phyloP scores from a whole-genome alignment of 2,329 filamentous ascomycete species.

The Colletotrichum euphorbiae region DNA sequence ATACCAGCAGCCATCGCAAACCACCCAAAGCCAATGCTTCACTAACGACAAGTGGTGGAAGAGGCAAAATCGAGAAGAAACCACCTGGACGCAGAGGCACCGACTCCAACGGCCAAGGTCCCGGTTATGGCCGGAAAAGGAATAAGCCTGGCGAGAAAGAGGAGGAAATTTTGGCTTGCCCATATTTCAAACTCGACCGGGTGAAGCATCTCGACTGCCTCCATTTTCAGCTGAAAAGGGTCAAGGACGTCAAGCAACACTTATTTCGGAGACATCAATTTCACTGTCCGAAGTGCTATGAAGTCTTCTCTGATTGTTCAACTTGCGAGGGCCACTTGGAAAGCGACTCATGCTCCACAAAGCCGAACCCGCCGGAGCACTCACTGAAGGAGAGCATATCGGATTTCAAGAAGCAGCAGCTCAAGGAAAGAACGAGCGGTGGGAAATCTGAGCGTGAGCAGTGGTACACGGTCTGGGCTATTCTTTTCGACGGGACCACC shows the following conservation, averaged over 20 bases:
- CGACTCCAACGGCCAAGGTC: not conserved
- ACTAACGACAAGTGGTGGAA: not conserved
- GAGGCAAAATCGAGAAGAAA: not conserved
- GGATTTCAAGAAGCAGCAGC: not conserved
- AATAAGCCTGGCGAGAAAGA: not conserved
- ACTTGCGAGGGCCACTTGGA: not conserved
- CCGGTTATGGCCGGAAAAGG: not conserved
- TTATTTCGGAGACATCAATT: constrained; percentile 1
- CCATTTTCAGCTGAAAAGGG: not conserved
- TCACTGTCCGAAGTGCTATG: not conserved
- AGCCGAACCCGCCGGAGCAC: too few relatives aligned
- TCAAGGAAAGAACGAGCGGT: not conserved
- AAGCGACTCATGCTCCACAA: not conserved
- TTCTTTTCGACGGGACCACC: not conserved
- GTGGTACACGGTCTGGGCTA: not conserved
- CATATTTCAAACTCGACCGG: constrained; percentile 1
- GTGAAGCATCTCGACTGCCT: constrained; percentile 6
- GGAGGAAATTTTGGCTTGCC: not conserved
- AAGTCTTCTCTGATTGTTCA: not conserved
- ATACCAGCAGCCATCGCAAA: not conserved
- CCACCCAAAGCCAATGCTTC: not conserved
- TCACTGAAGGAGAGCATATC: not conserved
- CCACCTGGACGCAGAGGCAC: not conserved
- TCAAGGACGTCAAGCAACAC: constrained; percentile 23
- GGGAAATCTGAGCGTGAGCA: not conserved